A percentile compares a stretch with the other conserved stretches of the same genome.
Evolutionary conservation across 1,139 yeast species (phyloP).

Genomic region (Protomyces pachydermus): DNA sequence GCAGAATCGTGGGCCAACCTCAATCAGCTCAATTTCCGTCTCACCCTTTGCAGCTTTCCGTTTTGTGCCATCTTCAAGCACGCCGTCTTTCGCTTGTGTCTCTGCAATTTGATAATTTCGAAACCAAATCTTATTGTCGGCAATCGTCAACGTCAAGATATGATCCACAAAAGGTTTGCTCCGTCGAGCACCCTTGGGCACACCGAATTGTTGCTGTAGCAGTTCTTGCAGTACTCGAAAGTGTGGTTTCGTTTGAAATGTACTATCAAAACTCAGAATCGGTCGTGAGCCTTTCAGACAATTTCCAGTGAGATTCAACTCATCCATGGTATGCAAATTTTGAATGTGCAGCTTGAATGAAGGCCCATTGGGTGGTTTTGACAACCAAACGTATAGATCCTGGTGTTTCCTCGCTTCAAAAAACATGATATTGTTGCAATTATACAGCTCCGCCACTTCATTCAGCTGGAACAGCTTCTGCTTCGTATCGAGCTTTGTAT

Average conservation of each 20-base stretch:
- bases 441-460: slow-evolving; percentile 93
- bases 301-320: slow-evolving; percentile 91
- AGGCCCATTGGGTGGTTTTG: slow-evolving; percentile 98
- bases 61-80: slow-evolving; percentile 43
- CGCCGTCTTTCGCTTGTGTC: slow-evolving; percentile 56
- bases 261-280: slow-evolving; percentile 77
- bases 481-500: slow-evolving; percentile 91
- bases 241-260: slow-evolving; percentile 65
- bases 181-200: slow-evolving; percentile 92
- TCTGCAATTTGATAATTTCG: slow-evolving; percentile 82
- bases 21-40: slow-evolving; percentile 59
- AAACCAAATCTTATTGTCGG: slow-evolving; percentile 92
- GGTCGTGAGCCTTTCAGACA: slow-evolving; percentile 96
- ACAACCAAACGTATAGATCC: slow-evolving; percentile 89
- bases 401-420: slow-evolving; percentile 96
- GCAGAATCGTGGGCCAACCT: slow-evolving; percentile 95
- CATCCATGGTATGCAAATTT: slow-evolving; percentile 92
- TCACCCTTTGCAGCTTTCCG: slow-evolving; percentile 38
- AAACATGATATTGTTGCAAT: slow-evolving; percentile 90
- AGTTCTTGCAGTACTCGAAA: slow-evolving; percentile 74
- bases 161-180: slow-evolving; percentile 93
- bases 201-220: slow-evolving; percentile 84
- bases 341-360: slow-evolving; percentile 89
- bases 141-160: slow-evolving; percentile 85
- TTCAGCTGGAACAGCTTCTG: slow-evolving; percentile 82